Percentiles rank a stretch among this genome's conserved stretches.
These are phyloP conservation scores for Vachellia collinsii DNA, from an alignment of 306 rosid species.

Conservation along the genomic window DNA sequence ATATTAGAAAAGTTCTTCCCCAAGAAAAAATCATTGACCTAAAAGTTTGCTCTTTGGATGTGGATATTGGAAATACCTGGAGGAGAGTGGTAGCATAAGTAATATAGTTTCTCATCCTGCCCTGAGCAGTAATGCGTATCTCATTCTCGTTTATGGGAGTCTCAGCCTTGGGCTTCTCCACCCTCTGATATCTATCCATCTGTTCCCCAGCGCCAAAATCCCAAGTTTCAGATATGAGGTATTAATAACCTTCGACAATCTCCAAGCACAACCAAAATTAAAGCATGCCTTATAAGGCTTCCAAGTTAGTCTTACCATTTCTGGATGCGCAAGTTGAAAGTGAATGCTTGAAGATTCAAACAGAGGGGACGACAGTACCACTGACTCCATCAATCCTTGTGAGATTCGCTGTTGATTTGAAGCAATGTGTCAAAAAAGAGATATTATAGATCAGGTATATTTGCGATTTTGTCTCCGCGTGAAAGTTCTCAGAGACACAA, in stretches of 20 bases:
- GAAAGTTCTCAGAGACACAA: no score
- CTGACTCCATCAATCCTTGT: constrained; percentile 4
- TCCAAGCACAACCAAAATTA: neutral
- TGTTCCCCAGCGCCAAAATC: neutral
- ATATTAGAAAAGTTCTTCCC: no score
- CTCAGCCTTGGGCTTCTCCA: constrained; percentile 75
- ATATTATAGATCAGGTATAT: no score
- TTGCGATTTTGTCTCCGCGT: no score
- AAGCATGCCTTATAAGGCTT: constrained; percentile 37
- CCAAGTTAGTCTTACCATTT: constrained; percentile 3
- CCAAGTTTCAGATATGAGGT: neutral
- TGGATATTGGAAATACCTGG: no score
- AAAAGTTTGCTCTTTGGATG: no score
- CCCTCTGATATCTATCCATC: constrained; percentile 93
- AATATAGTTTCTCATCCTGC: no score
- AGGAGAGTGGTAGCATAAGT: no score
- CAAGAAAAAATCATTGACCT: no score
- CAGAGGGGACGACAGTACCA: neutral
- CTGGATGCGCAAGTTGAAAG: constrained; percentile 26
- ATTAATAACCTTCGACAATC: neutral
- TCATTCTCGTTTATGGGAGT: no score
- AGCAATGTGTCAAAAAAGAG: no score
- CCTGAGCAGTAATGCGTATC: no score
- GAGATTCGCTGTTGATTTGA: constrained; percentile 9
- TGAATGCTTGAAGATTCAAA: constrained; percentile 4